Evolutionary conservation across 2,329 filamentous ascomycete species (phyloP).

Genomic region (Metarhizium anisopliae): DNA sequence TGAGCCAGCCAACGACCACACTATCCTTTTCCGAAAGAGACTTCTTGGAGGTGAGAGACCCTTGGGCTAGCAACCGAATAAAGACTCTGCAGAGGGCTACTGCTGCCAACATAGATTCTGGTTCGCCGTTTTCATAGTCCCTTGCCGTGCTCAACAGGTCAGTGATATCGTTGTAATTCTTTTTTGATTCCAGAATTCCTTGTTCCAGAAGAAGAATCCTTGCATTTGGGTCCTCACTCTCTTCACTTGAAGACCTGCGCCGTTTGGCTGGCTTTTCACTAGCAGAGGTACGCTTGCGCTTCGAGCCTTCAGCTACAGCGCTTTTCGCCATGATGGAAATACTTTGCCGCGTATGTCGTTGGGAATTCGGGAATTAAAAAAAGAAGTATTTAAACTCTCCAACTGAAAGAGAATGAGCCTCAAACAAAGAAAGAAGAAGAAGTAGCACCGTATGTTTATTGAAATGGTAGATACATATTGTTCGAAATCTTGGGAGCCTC

Average conservation of each 20-base stretch:
- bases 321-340: constrained; percentile 17
- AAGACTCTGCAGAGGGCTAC: constrained; percentile 84
- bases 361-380: background rate
- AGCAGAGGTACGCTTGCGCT: constrained; percentile 42
- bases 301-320: constrained; percentile 19
- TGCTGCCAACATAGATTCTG: constrained; percentile 56
- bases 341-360: background rate
- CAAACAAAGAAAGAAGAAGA: background rate
- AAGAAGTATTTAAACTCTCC: background rate
- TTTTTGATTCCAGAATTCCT: constrained; percentile 75
- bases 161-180: constrained; percentile 86
- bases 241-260: constrained; percentile 36
- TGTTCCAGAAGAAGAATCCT: constrained; percentile 69
- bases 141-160: constrained; percentile 52
- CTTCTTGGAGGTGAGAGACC: constrained; percentile 58
- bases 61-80: constrained; percentile 67
- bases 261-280: constrained; percentile 41
- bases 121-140: constrained; percentile 36
- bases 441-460: background rate
- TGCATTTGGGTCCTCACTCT: constrained; percentile 45
- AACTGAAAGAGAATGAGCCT: background rate
- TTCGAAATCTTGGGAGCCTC: background rate
- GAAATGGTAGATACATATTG: background rate
- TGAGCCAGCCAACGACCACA: constrained; percentile 71
- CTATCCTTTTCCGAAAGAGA: constrained; percentile 62